Base-by-base conservation (phyloP, 495 filamentous ascomycete species). In the Penicillium waksmanii region DNA sequence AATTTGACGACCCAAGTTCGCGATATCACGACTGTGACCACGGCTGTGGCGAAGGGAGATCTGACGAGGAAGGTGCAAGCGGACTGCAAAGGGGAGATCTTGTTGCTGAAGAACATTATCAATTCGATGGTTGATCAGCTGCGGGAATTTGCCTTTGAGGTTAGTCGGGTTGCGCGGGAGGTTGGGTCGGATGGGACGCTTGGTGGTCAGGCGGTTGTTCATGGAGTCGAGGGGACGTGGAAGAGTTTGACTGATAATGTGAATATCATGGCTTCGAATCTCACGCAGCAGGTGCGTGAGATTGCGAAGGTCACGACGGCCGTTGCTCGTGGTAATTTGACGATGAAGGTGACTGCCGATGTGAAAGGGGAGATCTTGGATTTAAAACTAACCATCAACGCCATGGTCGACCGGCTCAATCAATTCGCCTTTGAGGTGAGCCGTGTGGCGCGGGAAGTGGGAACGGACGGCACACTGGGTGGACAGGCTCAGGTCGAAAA, bases 61-160 rank as follows among this genome's bases (percentile, higher is more conserved):
- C 80, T 96, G 55, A 96, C 90, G 3, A 89, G 93, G 66, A 96
- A 96, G 72, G 92, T 96, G 18, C 88, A 91, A 72, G 92, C 92
- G 51, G 85, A 93, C 63, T 96, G 92, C 75, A 90, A 93, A 71
- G 92, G 92, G 18, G 92, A 96, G 75, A 95, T 96, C 40, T 78
- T 93, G 57, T 82, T 93, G 68, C 83, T 96, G 50, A 96, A 96
- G 72, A 87, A 86, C 53, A 96, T 92, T 31, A 96, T 96, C 74
- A 96, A 96, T 69, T 89, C 87, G 64, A 96, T 96, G 92, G 92
- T 96, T 35, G 92, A 96, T 68, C 92, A 95, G 63, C 79, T 96
- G 15, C 87, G 92, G 62, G 91, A 95, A 64, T 96, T 96, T 63
- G 92, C 92, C 3, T 87, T 90, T 19, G 91, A 96, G 76, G 92